Evolutionary conservation across 805 yeast species (phyloP).

Genomic region (Metschnikowia borealis): DNA sequence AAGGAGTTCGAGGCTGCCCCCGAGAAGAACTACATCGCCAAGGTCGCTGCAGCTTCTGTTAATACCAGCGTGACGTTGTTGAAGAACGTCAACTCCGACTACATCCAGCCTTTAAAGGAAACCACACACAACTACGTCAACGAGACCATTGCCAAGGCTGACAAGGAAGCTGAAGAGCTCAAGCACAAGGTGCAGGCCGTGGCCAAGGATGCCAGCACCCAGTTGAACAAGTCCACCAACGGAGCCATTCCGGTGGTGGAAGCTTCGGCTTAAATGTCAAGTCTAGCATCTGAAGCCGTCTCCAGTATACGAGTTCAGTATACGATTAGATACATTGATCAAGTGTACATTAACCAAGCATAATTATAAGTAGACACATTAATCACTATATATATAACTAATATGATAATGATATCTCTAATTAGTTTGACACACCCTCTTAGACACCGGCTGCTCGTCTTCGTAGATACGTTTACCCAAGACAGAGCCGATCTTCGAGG

Average conservation of each 20-base stretch:
- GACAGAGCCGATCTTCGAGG: conserved; percentile 12
- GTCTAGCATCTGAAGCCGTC: background rate
- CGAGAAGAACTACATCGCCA: conserved; percentile 25
- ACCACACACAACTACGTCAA: conserved; percentile 37
- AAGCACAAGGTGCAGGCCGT: conserved; percentile 6
- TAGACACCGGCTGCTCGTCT: conserved; percentile 5
- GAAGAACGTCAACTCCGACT: conserved; percentile 31
- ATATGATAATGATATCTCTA: too few relatives aligned
- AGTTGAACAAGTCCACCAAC: conserved; percentile 12
- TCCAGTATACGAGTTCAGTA: background rate
- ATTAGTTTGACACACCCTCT: conserved; percentile 9
- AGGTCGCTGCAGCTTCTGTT: conserved; percentile 33
- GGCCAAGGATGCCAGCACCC: conserved; percentile 3
- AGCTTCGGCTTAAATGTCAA: conserved; percentile 13
- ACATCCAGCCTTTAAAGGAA: conserved; percentile 36
- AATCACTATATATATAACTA: too few relatives aligned
- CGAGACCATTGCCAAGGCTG: conserved; percentile 33
- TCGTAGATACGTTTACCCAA: conserved; percentile 15
- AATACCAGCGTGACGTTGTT: conserved; percentile 32
- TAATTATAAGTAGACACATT: too few relatives aligned
- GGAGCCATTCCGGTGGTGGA: conserved; percentile 18
- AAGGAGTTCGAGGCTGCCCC: conserved; percentile 28
- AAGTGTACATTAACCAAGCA: too few relatives aligned
- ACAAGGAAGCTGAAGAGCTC: conserved; percentile 28
- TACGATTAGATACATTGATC: too few relatives aligned